These are phyloP conservation scores for Rhytidhysteron rufulum DNA, from an alignment of 2,329 filamentous ascomycete species.

Conservation along the genomic window DNA sequence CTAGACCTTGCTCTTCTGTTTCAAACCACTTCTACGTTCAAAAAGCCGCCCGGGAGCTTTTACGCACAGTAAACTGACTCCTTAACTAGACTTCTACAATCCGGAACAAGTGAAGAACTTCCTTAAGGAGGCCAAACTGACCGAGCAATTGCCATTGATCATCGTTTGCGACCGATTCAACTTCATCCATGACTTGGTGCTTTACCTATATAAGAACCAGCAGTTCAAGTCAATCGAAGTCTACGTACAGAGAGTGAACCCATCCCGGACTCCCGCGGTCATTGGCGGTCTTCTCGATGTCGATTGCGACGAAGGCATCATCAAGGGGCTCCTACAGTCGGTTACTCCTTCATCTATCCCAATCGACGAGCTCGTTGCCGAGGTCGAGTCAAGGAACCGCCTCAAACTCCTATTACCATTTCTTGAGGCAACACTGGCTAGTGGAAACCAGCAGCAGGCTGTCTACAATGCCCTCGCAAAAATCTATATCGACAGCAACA, in stretches of 20 bases:
- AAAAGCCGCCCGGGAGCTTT: too few relatives aligned
- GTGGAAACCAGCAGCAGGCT: conserved; percentile 91
- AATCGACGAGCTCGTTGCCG: conserved; percentile 87
- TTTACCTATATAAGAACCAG: conserved; percentile 98
- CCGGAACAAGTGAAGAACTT: conserved; percentile 98
- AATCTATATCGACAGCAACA: conserved; percentile 99
- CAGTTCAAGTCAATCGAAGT: conserved; percentile 99
- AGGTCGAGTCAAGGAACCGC: conserved; percentile 94
- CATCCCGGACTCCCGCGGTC: conserved; percentile 82
- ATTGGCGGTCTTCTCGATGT: conserved; percentile 92
- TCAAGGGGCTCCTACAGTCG: conserved; percentile 83
- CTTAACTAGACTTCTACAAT: conserved; percentile 74
- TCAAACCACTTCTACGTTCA: background rate
- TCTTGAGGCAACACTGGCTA: conserved; percentile 84
- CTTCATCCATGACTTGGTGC: conserved; percentile 92
- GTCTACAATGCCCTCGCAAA: conserved; percentile 97
- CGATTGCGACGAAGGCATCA: conserved; percentile 93
- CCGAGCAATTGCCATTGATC: conserved; percentile 91
- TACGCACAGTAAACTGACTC: too few relatives aligned
- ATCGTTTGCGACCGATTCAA: conserved; percentile 99
- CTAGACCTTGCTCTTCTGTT: conserved; percentile 1
- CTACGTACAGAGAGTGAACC: conserved; percentile 96
- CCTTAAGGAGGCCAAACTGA: conserved; percentile 89
- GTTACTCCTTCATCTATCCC: conserved; percentile 82
- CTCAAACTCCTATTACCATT: conserved; percentile 94